Evolutionary conservation across 768 basidiomycete species (phyloP).

Genomic region (Tylopilus sp.): DNA sequence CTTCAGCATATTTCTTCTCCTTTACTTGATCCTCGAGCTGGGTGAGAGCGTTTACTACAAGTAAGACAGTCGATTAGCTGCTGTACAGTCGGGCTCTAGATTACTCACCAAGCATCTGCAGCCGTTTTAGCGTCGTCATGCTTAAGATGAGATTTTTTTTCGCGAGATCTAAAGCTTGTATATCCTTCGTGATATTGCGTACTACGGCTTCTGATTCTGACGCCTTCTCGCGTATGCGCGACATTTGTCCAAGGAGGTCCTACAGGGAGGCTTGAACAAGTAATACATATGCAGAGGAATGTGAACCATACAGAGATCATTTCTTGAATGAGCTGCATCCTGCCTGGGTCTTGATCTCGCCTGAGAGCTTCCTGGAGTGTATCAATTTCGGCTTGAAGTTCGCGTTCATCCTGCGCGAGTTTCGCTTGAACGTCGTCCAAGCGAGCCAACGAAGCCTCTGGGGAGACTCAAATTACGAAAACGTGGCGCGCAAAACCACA

Average conservation of each 20-base stretch:
- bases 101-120: slow-evolving; percentile 88
- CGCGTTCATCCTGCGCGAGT: slow-evolving; percentile 64
- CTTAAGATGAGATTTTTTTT: slow-evolving; percentile 89
- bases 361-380: slow-evolving; percentile 62
- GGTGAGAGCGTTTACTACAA: slow-evolving; percentile 71
- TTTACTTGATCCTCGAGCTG: slow-evolving; percentile 78
- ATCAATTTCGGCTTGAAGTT: slow-evolving; percentile 71
- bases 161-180: slow-evolving; percentile 88
- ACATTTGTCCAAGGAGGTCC: slow-evolving; percentile 95
- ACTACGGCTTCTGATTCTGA: slow-evolving; percentile 97
- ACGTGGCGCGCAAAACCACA: slow-evolving; percentile 19
- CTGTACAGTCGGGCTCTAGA: background rate
- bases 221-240: slow-evolving; percentile 92
- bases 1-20: slow-evolving; percentile 77
- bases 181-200: slow-evolving; percentile 92
- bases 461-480: slow-evolving; percentile 1
- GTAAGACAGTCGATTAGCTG: background rate
- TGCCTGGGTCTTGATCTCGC: slow-evolving; percentile 78
- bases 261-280: slow-evolving; percentile 31
- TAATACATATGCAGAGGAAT: background rate
- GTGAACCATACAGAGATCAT: slow-evolving; percentile 78
- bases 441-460: slow-evolving; percentile 74
- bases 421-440: slow-evolving; percentile 68
- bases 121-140: slow-evolving; percentile 84
- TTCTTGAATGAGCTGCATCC: slow-evolving; percentile 90